These are phyloP conservation scores for Macrolepiota dolichaula DNA, from an alignment of 768 basidiomycete species.

Conservation along the genomic window DNA sequence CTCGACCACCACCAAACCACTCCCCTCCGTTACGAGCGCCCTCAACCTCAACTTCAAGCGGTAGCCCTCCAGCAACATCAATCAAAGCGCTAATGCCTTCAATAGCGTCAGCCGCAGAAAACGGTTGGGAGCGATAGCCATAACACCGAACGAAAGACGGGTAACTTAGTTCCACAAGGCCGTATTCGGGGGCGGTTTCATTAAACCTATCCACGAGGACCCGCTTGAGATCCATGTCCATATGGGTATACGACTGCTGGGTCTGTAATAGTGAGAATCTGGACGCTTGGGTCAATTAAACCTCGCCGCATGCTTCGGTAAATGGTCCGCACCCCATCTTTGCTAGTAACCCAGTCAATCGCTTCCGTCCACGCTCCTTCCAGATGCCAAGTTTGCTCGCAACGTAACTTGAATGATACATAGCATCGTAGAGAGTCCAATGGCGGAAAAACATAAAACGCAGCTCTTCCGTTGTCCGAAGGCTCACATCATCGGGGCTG, in stretches of 20 bases:
- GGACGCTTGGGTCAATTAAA: background rate
- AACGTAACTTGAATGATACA: slow-evolving; percentile 97
- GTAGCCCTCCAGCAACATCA: slow-evolving; percentile 88
- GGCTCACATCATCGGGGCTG: slow-evolving; percentile 79
- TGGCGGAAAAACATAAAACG: slow-evolving; percentile 94
- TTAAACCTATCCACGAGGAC: slow-evolving; percentile 78
- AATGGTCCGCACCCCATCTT: slow-evolving; percentile 86
- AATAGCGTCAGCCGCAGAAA: slow-evolving; percentile 91
- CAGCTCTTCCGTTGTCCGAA: slow-evolving; percentile 84
- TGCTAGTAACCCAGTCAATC: slow-evolving; percentile 85
- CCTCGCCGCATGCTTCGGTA: background rate
- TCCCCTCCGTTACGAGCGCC: slow-evolving; percentile 89
- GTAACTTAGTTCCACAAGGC: slow-evolving; percentile 89
- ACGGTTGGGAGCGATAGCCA: slow-evolving; percentile 83
- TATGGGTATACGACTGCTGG: slow-evolving; percentile 90
- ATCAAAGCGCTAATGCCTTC: slow-evolving; percentile 85
- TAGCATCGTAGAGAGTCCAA: slow-evolving; percentile 97
- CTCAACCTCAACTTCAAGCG: slow-evolving; percentile 87
- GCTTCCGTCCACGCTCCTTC: slow-evolving; percentile 91
- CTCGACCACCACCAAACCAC: slow-evolving; percentile 85
- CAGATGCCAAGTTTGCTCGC: slow-evolving; percentile 94
- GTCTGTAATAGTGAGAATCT: slow-evolving; percentile 95
- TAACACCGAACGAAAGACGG: slow-evolving; percentile 91
- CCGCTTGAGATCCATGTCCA: slow-evolving; percentile 93
- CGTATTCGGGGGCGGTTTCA: slow-evolving; percentile 91